Evolutionary conservation across 2,329 filamentous ascomycete genomes (phyloP), one percentile per base, ranked within the genome.

Genomic region (Trichophyton simii): DNA sequence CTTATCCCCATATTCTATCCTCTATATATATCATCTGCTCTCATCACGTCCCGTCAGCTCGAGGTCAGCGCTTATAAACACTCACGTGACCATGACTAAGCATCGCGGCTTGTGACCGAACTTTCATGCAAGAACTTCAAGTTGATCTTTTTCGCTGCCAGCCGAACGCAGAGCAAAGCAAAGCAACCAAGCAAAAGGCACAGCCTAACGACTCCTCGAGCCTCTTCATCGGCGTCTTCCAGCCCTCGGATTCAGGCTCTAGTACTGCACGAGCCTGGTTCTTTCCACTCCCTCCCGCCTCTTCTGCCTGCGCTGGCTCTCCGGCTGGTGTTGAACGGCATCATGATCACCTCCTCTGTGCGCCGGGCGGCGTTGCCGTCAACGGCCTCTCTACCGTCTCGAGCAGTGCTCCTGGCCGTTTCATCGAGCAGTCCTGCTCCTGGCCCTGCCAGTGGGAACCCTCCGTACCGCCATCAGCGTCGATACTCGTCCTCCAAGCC

Each of bases 401-500:
- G 42, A 66, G 62, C 52, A 65, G 69, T 74, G 63, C 69, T 69
- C 57, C 63, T 63, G 44, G 61, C 65, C 25, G 61, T 69, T 52
- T 67, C 70, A 38, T 69, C 70, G 20, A 68, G 15, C 50, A 55
- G 31, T 15, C 28, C 50, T 55, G n/a, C 22, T n/a, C 15, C 50
- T 64, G 67, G 68, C 59, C 64, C 73, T 66, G 46, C 60, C 63
- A 66, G 68, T 61, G 70, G 71, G 62, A 71, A 71, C 55, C 67
- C 58, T n/a, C 41, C 41, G 7, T 50, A 48, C 58, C 60, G 57
- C 61, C 76, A 77, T 66, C 76, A 78, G 66, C 73, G 76, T 63
- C 73, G 76, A 61, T 77, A 78, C 69, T 78, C 77, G 50, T 78
- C 76, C 41, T 78, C 76, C n/a, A 79, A 79, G 65, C 76, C 74